A percentile compares a stretch with the other conserved stretches of the same genome.
Evolutionary conservation across 345 rosid genomes (phyloP).

Genomic region (Eucalyptus sp.): DNA sequence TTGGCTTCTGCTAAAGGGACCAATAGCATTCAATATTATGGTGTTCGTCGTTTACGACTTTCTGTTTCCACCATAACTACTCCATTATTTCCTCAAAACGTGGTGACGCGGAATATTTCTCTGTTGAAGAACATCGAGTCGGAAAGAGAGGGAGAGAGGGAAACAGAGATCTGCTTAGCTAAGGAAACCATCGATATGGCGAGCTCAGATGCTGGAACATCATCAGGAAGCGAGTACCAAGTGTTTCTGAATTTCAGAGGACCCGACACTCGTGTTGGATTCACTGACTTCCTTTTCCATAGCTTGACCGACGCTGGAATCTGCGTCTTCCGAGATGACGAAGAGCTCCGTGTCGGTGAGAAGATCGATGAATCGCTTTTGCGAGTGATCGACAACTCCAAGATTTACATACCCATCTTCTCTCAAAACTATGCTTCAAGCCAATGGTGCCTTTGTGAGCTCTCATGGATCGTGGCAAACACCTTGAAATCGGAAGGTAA

Average conservation of each 20-base stretch:
- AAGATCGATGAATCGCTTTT: fast-evolving
- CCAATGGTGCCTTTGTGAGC: not conserved
- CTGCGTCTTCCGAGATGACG: fast-evolving
- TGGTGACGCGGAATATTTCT: not conserved
- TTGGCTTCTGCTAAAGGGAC: no score
- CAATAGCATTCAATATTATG: no score
- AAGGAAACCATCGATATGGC: fast-evolving
- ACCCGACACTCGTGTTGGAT: fast-evolving
- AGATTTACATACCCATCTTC: fast-evolving
- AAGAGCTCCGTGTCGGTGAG: not conserved
- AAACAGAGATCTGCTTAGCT: not conserved
- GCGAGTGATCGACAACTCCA: not conserved
- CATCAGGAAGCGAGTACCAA: not conserved
- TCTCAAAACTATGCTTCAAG: not conserved
- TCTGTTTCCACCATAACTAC: not conserved
- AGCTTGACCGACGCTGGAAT: fast-evolving
- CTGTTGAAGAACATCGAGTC: fast-evolving
- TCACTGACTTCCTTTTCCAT: fast-evolving
- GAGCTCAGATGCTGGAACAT: not conserved
- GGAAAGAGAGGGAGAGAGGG: not conserved
- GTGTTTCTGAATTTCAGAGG: not conserved
- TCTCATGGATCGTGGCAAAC: fast-evolving
- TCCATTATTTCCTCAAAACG: fast-evolving
- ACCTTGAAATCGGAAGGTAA: not conserved
- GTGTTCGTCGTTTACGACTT: no score